phyloP scores from a whole-genome alignment of 2,329 filamentous ascomycete genomes.

The Sporothrix pseudoabietina region DNA sequence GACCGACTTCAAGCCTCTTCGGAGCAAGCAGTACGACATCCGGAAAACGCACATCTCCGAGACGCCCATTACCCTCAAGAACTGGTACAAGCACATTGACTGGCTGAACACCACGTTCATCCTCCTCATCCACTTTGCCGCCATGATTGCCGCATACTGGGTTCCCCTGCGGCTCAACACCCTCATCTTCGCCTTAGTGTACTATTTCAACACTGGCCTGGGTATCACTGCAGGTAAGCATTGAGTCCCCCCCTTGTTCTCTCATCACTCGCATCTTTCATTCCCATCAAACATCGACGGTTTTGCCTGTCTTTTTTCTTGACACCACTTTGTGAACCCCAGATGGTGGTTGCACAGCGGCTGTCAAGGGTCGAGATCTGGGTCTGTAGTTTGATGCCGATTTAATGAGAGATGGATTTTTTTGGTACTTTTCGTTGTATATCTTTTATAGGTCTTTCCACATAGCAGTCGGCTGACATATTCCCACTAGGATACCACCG shows the following conservation, averaged over 20 bases:
- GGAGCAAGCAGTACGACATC: conserved; percentile 52
- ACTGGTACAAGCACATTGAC: conserved; percentile 92
- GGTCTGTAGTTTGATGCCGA: background rate
- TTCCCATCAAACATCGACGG: background rate
- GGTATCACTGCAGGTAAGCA: conserved; percentile 73
- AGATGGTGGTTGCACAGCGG: background rate
- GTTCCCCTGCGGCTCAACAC: conserved; percentile 74
- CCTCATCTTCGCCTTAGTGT: conserved; percentile 69
- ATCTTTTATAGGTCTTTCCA: background rate
- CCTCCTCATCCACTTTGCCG: conserved; percentile 72
- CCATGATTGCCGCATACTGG: conserved; percentile 75
- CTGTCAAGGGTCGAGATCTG: background rate
- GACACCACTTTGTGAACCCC: background rate
- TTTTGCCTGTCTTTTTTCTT: background rate
- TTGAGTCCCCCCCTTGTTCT: conserved; percentile 8
- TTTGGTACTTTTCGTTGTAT: background rate
- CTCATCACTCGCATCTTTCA: background rate
- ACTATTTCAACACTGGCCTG: conserved; percentile 83
- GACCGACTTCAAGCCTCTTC: conserved; percentile 57
- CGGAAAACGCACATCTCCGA: conserved; percentile 86
- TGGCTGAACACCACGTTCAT: conserved; percentile 89
- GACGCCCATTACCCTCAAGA: conserved; percentile 73
- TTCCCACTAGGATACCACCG: conserved; percentile 65
- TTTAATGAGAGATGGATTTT: background rate
- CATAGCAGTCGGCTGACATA: background rate